These are phyloP conservation scores for Plantago ovata DNA, from an alignment of 257 asterid genomes.

Conservation along the genomic window DNA sequence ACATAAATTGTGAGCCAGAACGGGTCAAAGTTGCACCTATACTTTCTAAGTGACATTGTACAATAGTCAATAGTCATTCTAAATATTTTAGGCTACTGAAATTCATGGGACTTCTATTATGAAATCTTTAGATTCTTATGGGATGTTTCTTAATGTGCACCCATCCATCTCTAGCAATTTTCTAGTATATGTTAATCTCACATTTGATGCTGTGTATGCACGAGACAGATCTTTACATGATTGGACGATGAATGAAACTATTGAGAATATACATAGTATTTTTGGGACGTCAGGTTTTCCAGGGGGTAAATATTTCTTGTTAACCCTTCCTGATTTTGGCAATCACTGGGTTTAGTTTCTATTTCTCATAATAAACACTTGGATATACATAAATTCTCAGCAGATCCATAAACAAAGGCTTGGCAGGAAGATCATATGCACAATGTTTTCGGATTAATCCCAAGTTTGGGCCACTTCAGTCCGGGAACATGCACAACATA, in stretches of 20 bases:
- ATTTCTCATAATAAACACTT: background rate
- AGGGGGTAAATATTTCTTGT: conserved; percentile 52
- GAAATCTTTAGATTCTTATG: no score
- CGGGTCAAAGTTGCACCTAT: no score
- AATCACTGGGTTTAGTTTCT: conserved; percentile 5
- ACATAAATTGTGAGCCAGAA: no score
- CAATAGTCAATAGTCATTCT: no score
- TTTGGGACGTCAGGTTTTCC: conserved; percentile 98
- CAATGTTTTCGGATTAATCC: conserved; percentile 83
- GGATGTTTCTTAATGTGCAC: no score
- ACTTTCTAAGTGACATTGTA: no score
- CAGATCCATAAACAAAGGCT: conserved; percentile 90
- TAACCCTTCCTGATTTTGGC: conserved; percentile 12
- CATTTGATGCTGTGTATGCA: no score
- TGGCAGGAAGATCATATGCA: conserved; percentile 89
- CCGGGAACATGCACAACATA: conserved; percentile 91
- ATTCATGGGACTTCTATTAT: no score
- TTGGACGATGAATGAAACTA: conserved; percentile 84
- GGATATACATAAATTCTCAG: conserved; percentile 2
- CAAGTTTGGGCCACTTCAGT: conserved; percentile 89
- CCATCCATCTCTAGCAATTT: no score
- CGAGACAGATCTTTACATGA: conserved; percentile 82
- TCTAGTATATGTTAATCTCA: no score
- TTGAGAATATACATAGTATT: conserved; percentile 56
- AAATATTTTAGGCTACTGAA: no score